Conservation (phyloP, 2,329 filamentous ascomycete species). For the Seiridium unicorne region DNA sequence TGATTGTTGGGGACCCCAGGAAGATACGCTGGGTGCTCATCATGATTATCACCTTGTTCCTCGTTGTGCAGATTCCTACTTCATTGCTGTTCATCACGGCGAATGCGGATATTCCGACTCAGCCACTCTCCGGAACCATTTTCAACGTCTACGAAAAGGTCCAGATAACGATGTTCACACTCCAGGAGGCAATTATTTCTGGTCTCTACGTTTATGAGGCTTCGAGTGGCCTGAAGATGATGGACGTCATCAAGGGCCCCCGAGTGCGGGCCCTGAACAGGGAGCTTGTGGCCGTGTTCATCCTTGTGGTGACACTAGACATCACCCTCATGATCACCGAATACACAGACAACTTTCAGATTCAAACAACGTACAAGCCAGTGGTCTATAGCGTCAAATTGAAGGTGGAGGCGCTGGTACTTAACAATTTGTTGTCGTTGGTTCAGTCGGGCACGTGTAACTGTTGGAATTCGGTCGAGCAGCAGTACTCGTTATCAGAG, state of each 20-base stretch:
- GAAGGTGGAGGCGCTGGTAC: conserved; percentile 55
- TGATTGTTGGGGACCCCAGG: conserved; percentile 50
- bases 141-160: conserved; percentile 25
- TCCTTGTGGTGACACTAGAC: conserved; percentile 39
- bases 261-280: conserved; percentile 29
- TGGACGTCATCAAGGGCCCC: conserved; percentile 23
- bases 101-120: conserved; percentile 4
- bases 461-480: background rate
- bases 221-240: conserved; percentile 28
- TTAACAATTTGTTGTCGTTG: conserved; percentile 30
- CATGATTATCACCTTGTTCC: conserved; percentile 55
- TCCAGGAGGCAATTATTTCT: conserved; percentile 45
- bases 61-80: conserved; percentile 52
- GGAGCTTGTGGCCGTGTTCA: conserved; percentile 40
- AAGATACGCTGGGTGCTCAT: conserved; percentile 47
- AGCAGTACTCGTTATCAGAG: background rate
- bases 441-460: background rate
- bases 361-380: conserved; percentile 38
- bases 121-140: background rate
- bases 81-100: conserved; percentile 39
- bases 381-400: conserved; percentile 45
- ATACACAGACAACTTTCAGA: conserved; percentile 35
- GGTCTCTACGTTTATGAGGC: conserved; percentile 53
- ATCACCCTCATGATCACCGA: conserved; percentile 36
- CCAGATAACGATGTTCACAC: conserved; percentile 40